Conservation (phyloP, 1,139 yeast species). For the Blastobotrys capitulatus region DNA sequence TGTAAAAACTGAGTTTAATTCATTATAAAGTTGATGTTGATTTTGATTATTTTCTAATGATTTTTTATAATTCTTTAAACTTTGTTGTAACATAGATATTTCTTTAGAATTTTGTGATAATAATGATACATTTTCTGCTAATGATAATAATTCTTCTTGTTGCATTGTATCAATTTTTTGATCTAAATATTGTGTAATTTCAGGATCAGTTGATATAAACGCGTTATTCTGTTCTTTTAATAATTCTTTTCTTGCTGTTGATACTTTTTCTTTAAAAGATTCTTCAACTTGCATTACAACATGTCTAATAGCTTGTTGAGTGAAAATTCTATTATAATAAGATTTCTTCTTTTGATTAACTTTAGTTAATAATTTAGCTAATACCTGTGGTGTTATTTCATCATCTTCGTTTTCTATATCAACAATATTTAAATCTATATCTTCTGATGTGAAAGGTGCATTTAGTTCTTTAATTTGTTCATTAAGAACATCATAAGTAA, state of each 20-base stretch:
- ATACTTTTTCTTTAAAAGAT: conserved; percentile 8
- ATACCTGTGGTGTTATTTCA: conserved; percentile 2
- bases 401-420: conserved; percentile 8
- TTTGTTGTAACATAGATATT: neutral
- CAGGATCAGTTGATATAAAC: conserved; percentile 13
- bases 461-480: conserved; percentile 18
- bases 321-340: conserved; percentile 18
- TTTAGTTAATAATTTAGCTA: conserved; percentile 16
- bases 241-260: conserved; percentile 9
- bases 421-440: conserved; percentile 10
- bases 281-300: conserved; percentile 19
- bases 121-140: neutral
- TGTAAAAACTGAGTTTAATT: conserved; percentile 4
- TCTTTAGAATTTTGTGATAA: neutral
- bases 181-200: conserved; percentile 5
- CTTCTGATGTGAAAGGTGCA: conserved; percentile 10
- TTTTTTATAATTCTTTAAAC: conserved; percentile 1
- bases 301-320: conserved; percentile 21
- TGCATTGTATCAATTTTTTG: conserved; percentile 2
- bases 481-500: conserved; percentile 17
- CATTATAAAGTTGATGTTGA: neutral
- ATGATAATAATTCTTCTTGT: conserved; percentile 6
- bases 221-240: conserved; percentile 7
- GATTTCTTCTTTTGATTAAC: conserved; percentile 16
- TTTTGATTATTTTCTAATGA: conserved; percentile 1